phyloP scores from a whole-genome alignment of 2,329 filamentous ascomycete genomes.

The Xylaria sp. region DNA sequence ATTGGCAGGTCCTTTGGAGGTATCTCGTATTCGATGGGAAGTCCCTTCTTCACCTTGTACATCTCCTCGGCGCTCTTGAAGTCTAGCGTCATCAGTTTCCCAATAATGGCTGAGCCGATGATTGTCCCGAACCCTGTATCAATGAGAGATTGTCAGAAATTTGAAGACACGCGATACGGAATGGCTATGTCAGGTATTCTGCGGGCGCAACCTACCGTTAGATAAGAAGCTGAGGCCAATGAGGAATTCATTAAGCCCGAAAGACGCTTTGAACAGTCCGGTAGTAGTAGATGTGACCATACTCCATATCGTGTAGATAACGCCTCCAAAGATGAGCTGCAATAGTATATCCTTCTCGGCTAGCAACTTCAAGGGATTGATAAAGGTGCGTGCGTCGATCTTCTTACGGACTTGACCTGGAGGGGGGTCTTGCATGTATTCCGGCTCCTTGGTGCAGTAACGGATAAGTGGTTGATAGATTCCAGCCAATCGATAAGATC shows the following conservation, averaged over 20 bases:
- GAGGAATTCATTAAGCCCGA: conserved; percentile 13
- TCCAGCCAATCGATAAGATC: conserved; percentile 7
- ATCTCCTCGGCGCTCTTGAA: conserved; percentile 8
- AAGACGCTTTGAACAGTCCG: conserved; percentile 12
- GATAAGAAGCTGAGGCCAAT: conserved; percentile 18
- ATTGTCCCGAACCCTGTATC: conserved; percentile 10
- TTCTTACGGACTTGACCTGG: background rate
- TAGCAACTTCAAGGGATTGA: conserved; percentile 9
- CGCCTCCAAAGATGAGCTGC: conserved; percentile 14
- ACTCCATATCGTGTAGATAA: conserved; percentile 22
- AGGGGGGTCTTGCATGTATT: conserved; percentile 11
- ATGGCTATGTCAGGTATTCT: background rate
- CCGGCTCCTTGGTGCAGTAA: conserved; percentile 15
- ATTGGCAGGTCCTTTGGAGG: conserved; percentile 11
- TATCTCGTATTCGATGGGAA: conserved; percentile 5
- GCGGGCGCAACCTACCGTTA: conserved; percentile 10
- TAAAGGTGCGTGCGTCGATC: conserved; percentile 7
- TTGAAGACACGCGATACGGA: background rate
- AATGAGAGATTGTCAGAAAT: conserved; percentile 1
- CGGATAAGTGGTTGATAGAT: conserved; percentile 20
- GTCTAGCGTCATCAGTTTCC: conserved; percentile 21
- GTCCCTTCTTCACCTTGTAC: conserved; percentile 3
- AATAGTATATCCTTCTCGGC: conserved; percentile 23
- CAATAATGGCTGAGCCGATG: conserved; percentile 20
- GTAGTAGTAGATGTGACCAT: conserved; percentile 25